Evolutionary conservation across 2,329 filamentous ascomycete species (phyloP), one percentile per base, ranked within the genome.

Genomic region (Pezizomycotina sp.): DNA sequence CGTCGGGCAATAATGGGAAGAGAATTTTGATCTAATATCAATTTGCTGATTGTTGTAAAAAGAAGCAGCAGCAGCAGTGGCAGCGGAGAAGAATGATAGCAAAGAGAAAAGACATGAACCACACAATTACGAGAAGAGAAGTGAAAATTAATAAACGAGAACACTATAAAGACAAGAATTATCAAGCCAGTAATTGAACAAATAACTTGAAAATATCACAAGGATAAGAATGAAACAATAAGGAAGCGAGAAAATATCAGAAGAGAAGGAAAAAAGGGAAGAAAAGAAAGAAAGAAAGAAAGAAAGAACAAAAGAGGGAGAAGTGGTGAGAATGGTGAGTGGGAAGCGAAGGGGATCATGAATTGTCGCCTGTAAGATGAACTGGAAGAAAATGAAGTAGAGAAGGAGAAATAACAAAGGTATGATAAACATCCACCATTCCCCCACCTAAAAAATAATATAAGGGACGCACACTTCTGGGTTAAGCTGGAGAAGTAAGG

Each of bases 1-100:
- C 36, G 33, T 28, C 30, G 29, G 35, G 30, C 38, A 35, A 36
- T 27, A 42, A 27, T 32, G 15, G 13, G 31, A 42, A 27, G 35
- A 42, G 19, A 37, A 27, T n/a, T n/a, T n/a, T n/a, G n/a, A n/a
- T n/a, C n/a, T n/a, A n/a, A n/a, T n/a, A n/a, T n/a, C n/a, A n/a
- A n/a, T n/a, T n/a, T n/a, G n/a, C n/a, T n/a, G n/a, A n/a, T n/a
- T n/a, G n/a, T n/a, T n/a, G n/a, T n/a, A n/a, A n/a, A n/a, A n/a
- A n/a, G n/a, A n/a, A n/a, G n/a, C n/a, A n/a, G n/a, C n/a, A n/a
- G n/a, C n/a, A n/a, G n/a, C n/a, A n/a, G n/a, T n/a, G n/a, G n/a
- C n/a, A n/a, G n/a, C n/a, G n/a, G n/a, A n/a, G n/a, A n/a, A n/a
- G n/a, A n/a, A n/a, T n/a, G n/a, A n/a, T n/a, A n/a, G n/a, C n/a